These are phyloP conservation scores for Euphorbia pulcherrima DNA, from an alignment of 345 rosid genomes.

Conservation along the genomic window DNA sequence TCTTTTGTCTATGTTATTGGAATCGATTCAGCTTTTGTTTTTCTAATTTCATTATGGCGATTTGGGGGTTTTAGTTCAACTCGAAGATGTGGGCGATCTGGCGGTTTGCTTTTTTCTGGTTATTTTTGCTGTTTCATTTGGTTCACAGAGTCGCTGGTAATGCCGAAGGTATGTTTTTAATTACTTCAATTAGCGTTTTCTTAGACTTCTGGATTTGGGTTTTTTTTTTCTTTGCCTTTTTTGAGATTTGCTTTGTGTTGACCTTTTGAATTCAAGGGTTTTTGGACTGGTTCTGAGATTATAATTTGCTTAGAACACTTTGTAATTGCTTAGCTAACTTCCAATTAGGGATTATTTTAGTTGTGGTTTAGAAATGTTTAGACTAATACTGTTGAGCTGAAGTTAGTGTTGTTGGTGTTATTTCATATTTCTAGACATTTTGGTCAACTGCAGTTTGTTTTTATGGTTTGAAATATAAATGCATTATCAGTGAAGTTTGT, in stretches of 20 bases:
- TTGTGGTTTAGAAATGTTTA: not conserved
- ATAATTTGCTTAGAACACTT: not conserved
- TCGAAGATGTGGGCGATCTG: slow-evolving; percentile 28
- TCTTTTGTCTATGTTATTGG: not conserved
- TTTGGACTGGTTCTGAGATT: not conserved
- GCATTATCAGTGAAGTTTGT: not conserved
- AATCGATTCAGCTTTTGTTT: not conserved
- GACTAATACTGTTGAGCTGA: not conserved
- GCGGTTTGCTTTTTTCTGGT: slow-evolving; percentile 33
- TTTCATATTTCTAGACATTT: not conserved
- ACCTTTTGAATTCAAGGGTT: slow-evolving; percentile 1
- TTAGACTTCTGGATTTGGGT: slow-evolving; percentile 3
- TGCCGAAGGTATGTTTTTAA: slow-evolving; percentile 54
- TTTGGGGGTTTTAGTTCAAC: not conserved
- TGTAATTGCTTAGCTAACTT: not conserved
- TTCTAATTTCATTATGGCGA: not conserved
- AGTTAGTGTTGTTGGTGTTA: not conserved
- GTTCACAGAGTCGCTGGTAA: slow-evolving; percentile 51
- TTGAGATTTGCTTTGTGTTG: slow-evolving; percentile 12
- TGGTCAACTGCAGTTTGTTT: not conserved
- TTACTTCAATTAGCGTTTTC: not conserved
- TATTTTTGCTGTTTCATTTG: slow-evolving; percentile 43
- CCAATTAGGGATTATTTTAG: not conserved
- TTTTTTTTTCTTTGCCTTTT: not conserved
- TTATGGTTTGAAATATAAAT: not conserved